Base-by-base conservation (phyloP, 805 yeast species). In the Pichia nakasei region DNA sequence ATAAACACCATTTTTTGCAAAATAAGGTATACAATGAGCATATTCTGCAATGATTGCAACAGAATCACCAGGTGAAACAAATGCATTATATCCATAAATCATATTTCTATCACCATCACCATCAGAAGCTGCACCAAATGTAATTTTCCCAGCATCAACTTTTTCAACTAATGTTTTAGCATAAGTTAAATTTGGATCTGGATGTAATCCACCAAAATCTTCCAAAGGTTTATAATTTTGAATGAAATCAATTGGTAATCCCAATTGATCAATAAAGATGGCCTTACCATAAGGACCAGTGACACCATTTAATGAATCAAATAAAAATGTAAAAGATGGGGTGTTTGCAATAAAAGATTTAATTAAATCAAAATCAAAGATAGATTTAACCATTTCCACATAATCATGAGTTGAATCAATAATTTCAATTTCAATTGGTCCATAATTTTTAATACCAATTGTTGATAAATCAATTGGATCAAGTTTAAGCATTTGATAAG, bases 41-140 rank as follows among this genome's bases (percentile, higher is more conserved):
- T 91, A 85, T 67, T 93, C 97, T 17, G 97, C 89, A 61, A 91
- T 91, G 53, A 91, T 91, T 36, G 98, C 97, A 29, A 91, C 97
- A 5, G 95, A 85, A 64, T 91, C 98, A 61, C 98, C 97, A 9
- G 98, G 98, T 1, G 97, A 88, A 13, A 91, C 97, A 64, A 91
- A 91, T 2, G 97, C 76, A 38, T 83, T 83, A 35, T 86, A 87
- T 48, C 98, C 98, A 64, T 93, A 93, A 58, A 91, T 91, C 98
- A 91, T 91, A 64, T 91, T 91, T 68, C 98, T 80, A 62, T 91
- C 98, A 64, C 98, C 98, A 57, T 91, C 98, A 64, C 98, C 98
- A 61, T 87, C 98, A n/a, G 95, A 84, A 9, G 97, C 97, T 33
- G 97, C 97, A 51, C 98, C 98, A 61, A 91, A 91, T 8, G 91